Conservation (phyloP, 73 alveolate species). For the Tetrahymena elliotti region DNA sequence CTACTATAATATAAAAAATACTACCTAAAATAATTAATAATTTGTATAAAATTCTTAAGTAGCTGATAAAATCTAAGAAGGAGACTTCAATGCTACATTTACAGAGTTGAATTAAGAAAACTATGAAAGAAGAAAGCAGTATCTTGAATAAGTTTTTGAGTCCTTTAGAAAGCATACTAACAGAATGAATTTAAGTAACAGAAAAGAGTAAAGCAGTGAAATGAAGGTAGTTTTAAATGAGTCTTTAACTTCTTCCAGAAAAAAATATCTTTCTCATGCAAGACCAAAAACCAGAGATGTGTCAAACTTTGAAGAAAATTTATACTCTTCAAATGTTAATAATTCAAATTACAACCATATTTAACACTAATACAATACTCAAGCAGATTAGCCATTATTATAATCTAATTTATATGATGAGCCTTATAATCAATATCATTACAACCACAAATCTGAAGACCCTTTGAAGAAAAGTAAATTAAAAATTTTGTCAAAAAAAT, state of each 20-base stretch:
- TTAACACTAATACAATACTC: not conserved
- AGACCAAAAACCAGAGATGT: not conserved
- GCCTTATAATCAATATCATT: not conserved
- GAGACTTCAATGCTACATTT: not conserved
- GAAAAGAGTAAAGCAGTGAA: not conserved
- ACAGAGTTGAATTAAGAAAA: not conserved
- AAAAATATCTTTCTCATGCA: not conserved
- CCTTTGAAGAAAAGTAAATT: not conserved
- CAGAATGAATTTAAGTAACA: not conserved
- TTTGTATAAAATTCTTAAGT: not conserved
- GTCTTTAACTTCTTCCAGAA: not conserved
- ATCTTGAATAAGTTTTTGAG: not conserved
- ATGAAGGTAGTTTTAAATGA: not conserved
- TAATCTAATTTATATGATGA: not conserved
- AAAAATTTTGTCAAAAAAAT: not conserved
- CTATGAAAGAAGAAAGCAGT: not conserved
- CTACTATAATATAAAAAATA: not conserved
- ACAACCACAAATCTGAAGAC: not conserved
- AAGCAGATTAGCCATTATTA: not conserved
- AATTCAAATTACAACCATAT: not conserved
- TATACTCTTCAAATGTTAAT: not conserved
- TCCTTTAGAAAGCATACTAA: not conserved
- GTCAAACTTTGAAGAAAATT: not conserved
- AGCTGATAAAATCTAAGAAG: not conserved
- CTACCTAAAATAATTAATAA: not conserved